A percentile compares a stretch with the other conserved stretches of the same genome.
phyloP scores from a whole-genome alignment of 805 yeast genomes.

The Clavispora carvajalis region DNA sequence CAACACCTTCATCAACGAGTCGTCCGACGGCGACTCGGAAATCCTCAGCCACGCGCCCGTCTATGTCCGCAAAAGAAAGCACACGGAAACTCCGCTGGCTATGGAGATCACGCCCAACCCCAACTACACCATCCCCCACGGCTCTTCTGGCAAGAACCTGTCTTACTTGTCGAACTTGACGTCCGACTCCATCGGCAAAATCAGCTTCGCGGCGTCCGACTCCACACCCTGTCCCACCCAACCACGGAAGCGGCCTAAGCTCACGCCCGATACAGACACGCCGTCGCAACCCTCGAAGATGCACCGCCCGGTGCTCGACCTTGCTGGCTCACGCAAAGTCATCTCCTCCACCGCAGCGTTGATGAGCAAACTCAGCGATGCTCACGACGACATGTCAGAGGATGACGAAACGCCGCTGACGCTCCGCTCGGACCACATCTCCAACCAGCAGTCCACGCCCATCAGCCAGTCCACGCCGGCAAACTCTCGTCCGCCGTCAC shows the following conservation, averaged over 20 bases:
- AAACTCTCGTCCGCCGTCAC: constrained; percentile 33
- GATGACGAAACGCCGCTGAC: constrained; percentile 1
- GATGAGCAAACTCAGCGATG: constrained; percentile 12
- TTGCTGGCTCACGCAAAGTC: constrained; percentile 26
- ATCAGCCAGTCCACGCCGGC: constrained; percentile 41
- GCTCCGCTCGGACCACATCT: background rate
- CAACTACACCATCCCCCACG: constrained; percentile 8
- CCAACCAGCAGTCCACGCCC: constrained; percentile 23
- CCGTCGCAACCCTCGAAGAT: constrained; percentile 19
- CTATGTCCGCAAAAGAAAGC: constrained; percentile 24
- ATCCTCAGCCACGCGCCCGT: constrained; percentile 14
- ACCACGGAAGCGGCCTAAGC: constrained; percentile 33
- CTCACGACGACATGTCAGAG: constrained; percentile 4
- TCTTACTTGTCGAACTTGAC: constrained; percentile 4
- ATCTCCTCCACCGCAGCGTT: constrained; percentile 16
- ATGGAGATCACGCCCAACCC: constrained; percentile 22
- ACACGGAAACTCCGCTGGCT: constrained; percentile 20
- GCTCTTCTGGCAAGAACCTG: constrained; percentile 13
- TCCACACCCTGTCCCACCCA: constrained; percentile 42
- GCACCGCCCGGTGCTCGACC: constrained; percentile 22
- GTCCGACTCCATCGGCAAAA: constrained; percentile 14
- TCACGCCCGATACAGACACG: constrained; percentile 17
- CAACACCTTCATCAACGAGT: constrained; percentile 21
- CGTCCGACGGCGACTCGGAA: constrained; percentile 6
- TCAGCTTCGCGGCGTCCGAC: constrained; percentile 31